Evolutionary conservation across 441 rosid genomes (phyloP), one percentile per base, ranked within the genome.

Genomic region (Viola pubescens): DNA sequence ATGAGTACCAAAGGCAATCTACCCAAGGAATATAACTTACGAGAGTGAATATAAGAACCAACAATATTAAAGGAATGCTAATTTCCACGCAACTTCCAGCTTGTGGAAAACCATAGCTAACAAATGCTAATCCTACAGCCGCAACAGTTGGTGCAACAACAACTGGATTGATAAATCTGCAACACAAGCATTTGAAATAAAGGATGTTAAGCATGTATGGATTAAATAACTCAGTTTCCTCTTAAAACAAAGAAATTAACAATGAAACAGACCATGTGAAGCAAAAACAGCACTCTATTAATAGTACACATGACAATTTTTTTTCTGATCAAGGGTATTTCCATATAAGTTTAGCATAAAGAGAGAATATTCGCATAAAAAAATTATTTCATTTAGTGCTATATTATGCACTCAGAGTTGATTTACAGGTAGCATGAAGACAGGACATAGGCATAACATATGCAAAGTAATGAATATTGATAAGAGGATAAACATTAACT

Each of bases 41-140:
- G 82, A 92, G 79, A 58, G 90, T 70, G 72, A 83, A 92, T 62
- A 92, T 60, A 70, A 92, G 97, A 80, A 89, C 89, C 79, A 92
- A 62, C 19, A 82, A 39, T 76, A 92, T 71, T 63, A 75, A 68
- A 50, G 97, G 97, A 68, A 85, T 50, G 64, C 97, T 89, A 62
- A 92, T 84, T 77, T 92, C 98, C 66, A 89, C 90, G 69, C 95
- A 89, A 64, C 89, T 81, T 19, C 98, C 95, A 37, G 95, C 98
- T 73, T 89, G 98, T 0, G 94, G 88, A 70, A 92, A 92, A 63
- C 96, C 98, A 62, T 79, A 91, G 79, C 85, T 79, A 66, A 92
- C 85, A 77, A 89, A 92, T 67, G 98, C 87, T 81, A 92, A 79
- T 68, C 95, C 98, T 54, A 89, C 78, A 11, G 95, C 85, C 58